Evolutionary conservation across 2,329 filamentous ascomycete species (phyloP).

Genomic region (Corinectria fuckeliana): DNA sequence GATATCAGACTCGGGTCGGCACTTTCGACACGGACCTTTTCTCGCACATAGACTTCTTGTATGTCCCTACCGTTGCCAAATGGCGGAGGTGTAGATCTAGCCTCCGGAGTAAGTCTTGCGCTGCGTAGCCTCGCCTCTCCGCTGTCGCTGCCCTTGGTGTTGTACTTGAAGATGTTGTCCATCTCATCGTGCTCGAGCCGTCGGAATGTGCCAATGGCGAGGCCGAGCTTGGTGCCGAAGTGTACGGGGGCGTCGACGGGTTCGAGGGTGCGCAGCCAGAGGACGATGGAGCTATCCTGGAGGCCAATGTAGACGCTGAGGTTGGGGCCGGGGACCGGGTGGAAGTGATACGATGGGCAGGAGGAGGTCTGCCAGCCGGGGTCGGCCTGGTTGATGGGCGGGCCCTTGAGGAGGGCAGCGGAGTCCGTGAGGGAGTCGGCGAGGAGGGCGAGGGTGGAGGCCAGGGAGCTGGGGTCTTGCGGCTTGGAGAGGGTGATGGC

Average conservation of each 20-base stretch:
- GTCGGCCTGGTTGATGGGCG: conserved; percentile 47
- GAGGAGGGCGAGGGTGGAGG: conserved; percentile 62
- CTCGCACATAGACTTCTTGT: conserved; percentile 79
- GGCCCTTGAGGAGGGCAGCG: conserved; percentile 62
- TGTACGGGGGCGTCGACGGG: conserved; percentile 67
- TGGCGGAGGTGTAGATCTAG: conserved; percentile 25
- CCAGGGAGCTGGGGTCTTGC: conserved; percentile 62
- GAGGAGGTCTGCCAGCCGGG: conserved; percentile 54
- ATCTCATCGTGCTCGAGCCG: conserved; percentile 80
- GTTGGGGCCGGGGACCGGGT: conserved; percentile 56
- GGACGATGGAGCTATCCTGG: conserved; percentile 72
- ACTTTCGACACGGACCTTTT: conserved; percentile 88
- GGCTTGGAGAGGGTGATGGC: conserved; percentile 72
- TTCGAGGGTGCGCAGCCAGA: conserved; percentile 74
- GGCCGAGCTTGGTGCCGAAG: conserved; percentile 71
- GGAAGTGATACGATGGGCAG: conserved; percentile 52
- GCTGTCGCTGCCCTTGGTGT: conserved; percentile 41
- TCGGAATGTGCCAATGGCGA: conserved; percentile 69
- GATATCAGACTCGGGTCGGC: conserved; percentile 88
- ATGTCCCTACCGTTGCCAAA: conserved; percentile 32
- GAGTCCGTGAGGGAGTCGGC: conserved; percentile 61
- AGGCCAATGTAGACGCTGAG: conserved; percentile 79
- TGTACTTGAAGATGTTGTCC: conserved; percentile 75
- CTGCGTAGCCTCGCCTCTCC: conserved; percentile 35
- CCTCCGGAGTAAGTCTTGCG: conserved; percentile 35